Evolutionary conservation across 768 basidiomycete genomes (phyloP), one percentile per base, ranked within the genome.

Genomic region (Russula lepida): DNA sequence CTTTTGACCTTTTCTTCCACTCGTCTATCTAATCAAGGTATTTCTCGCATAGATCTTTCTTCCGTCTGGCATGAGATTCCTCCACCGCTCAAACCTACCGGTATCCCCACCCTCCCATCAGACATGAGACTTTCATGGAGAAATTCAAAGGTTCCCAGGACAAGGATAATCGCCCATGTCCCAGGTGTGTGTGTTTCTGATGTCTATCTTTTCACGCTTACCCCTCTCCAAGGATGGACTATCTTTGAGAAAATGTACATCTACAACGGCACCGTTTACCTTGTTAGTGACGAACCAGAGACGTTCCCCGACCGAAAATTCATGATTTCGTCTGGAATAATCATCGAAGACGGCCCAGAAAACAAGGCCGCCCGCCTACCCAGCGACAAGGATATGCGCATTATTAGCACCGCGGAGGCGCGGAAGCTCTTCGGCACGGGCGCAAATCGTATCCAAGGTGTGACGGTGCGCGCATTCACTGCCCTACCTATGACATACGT

Each of bases 241-340:
- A 84, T 94, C 54, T 85, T 93, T 62, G 90, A 94, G 74, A 82
- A 80, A 58, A 78, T 95, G 11, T 95, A 90, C 69, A 73, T 92
- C 58, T 75, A 84, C 67, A 90, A 92, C 65, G 91, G 91, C 48
- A 86, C 88, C 7, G 80, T 89, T 39, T 93, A 85, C 70, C 77
- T 95, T 65, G 91, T 98, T 44, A 82, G 86, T 3, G 84, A 92
- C 71, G 74, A 84, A 21, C 88, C 88, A 7, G 75, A 78, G 9
- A 74, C 71, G 3, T 71, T 93, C 48, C 94, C 94, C 15, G 78
- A 85, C 50, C 73, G 84, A 15, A 73, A 78, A 1, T 77, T 79
- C 51, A 88, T 97, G 67, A 87, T 82, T 25, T 93, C 90, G 17
- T 85, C 85, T 13, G 89, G 79, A 1, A 66, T 81, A 11, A 71